Conservation (phyloP, 1,284 basidiomycete genomes). For the Chondrostereum purpureum region DNA sequence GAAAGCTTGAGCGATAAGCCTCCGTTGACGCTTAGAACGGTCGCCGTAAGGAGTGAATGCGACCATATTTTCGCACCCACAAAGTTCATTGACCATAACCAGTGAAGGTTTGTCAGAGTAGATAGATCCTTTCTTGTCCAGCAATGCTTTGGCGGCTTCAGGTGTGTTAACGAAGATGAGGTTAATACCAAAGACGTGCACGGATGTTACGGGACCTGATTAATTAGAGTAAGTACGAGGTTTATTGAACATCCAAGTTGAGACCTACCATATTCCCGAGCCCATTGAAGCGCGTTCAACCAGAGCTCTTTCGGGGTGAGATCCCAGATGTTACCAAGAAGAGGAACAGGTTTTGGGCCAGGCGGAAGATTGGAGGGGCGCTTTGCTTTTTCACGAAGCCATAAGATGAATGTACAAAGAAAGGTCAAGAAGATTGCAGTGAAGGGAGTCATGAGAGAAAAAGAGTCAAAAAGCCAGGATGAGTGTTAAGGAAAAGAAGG, state of each 20-base stretch:
- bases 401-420: not conserved
- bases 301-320: constrained; percentile 52
- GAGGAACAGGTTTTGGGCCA: constrained; percentile 57
- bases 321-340: constrained; percentile 58
- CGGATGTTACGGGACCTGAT: constrained; percentile 56
- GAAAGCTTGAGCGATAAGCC: constrained; percentile 58
- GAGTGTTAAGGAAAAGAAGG: not conserved
- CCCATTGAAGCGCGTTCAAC: constrained; percentile 43
- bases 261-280: constrained; percentile 42
- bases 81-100: constrained; percentile 61
- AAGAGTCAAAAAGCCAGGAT: too few species aligned
- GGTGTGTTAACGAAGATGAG: constrained; percentile 60
- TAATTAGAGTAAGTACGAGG: constrained; percentile 1
- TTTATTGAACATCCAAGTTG: not conserved
- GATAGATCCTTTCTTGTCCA: constrained; percentile 61
- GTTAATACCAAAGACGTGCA: constrained; percentile 59
- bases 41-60: constrained; percentile 65
- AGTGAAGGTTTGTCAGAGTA: constrained; percentile 68
- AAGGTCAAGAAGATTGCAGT: not conserved
- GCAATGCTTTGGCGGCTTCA: constrained; percentile 50
- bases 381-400: not conserved
- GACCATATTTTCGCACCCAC: constrained; percentile 68
- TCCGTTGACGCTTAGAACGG: constrained; percentile 56
- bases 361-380: constrained; percentile 39
- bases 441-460: not conserved